Evolutionary conservation across 2,329 filamentous ascomycete species (phyloP), one percentile per base, ranked within the genome.

Genomic region (Penicillium sp.): DNA sequence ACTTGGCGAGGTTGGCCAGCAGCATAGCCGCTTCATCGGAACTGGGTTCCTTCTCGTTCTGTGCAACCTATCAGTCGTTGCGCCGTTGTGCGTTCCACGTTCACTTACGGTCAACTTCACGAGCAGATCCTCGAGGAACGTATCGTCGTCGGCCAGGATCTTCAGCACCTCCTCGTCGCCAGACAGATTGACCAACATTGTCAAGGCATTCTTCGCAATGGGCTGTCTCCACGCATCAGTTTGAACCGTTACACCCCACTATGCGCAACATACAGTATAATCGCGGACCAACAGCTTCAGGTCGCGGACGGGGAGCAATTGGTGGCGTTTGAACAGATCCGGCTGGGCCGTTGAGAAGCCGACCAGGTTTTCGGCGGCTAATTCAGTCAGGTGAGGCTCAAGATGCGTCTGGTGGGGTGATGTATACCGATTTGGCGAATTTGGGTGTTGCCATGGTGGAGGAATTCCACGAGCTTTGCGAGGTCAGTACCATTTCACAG

Each of bases 191-290:
- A 97, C 93, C 43, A 81, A 67, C 48, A 80, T 80, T 13, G 87
- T 95, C 63, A 97, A 77, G 36, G 90, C 92, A 85, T 96, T 89
- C 71, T 94, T 91, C n/a, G 93, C 90, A 57, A 97, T 96, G 72
- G 89, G 86, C 86, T 95, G 59, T 4, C 43, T 18, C 43, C 38
- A 49, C 13, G 32, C 46, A 57, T 56, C 43, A 54, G 51, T 49
- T 32, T 27, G 22, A 32, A 38, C 56, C 47, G 36, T 46, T 39
- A 39, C 18, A 18, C 40, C 18, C 22, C 21, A 24, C 48, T 40
- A 31, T 18, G 31, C 22, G 29, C 47, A 40, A 75, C 86, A 68
- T 78, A 94, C 90, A 46, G 86, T 81, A 69, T 96, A 90, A 72
- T 97, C 94, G 68, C 86, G 86, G 36, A 94, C 83, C 24, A 97